Evolutionary conservation across 441 rosid genomes (phyloP).

Genomic region (Pelargonium citronellum): DNA sequence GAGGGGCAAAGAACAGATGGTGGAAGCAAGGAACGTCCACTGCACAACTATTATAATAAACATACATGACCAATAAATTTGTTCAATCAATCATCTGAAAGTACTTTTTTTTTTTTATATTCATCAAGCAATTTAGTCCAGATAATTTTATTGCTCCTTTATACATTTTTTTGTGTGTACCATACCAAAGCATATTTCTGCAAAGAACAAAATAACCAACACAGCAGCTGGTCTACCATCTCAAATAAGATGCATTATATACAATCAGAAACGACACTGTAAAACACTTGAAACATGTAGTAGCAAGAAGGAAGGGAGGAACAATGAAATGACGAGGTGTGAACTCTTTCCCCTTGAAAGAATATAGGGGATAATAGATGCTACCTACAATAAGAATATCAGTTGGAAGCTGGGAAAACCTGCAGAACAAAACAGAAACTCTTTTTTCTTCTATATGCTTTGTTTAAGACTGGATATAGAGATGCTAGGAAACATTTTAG

Average conservation of each 20-base stretch:
- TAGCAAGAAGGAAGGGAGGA: not conserved
- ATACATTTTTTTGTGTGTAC: not conserved
- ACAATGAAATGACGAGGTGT: not conserved
- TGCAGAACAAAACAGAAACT: not conserved
- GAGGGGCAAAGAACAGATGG: not conserved
- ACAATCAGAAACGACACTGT: not conserved
- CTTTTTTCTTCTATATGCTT: not conserved
- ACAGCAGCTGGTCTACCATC: not conserved
- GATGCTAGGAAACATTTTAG: not conserved
- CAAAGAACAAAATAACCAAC: not conserved
- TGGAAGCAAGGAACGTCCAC: not conserved
- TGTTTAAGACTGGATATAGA: not conserved
- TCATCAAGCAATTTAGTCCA: not conserved
- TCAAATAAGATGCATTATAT: not conserved
- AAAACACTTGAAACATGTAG: not conserved
- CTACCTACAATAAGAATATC: not conserved
- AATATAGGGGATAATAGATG: not conserved
- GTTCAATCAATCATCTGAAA: not conserved
- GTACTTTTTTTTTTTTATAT: not conserved
- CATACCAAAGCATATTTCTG: not conserved
- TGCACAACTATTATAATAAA: not conserved
- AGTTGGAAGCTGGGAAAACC: not conserved
- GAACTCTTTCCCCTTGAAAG: not conserved
- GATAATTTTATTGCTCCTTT: not conserved
- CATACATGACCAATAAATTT: not conserved